Evolutionary conservation across 345 rosid genomes (phyloP).

Genomic region (Raphanus sativus): DNA sequence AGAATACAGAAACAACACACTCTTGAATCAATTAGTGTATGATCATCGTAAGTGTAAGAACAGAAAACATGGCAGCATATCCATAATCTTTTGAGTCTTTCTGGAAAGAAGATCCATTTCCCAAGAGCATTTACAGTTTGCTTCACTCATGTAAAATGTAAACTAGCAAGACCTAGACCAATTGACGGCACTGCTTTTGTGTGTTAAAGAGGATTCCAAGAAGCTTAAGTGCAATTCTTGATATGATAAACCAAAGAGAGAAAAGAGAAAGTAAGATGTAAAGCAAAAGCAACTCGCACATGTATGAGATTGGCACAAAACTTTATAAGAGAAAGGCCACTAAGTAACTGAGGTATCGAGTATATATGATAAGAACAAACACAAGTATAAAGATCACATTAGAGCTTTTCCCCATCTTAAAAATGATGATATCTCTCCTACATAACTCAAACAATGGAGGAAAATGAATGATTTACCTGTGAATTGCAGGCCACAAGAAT

Average conservation of each 20-base stretch:
- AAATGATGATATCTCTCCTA: background rate
- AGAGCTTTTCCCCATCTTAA: background rate
- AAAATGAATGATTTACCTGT: conserved; percentile 19
- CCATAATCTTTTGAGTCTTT: conserved; percentile 4
- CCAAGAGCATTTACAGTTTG: conserved; percentile 31
- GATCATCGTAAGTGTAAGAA: too few species aligned
- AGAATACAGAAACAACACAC: too few species aligned
- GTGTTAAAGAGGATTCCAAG: conserved; percentile 20
- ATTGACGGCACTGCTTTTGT: background rate
- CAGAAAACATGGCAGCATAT: background rate
- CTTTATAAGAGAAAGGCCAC: background rate
- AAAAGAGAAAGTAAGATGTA: conserved; percentile 11
- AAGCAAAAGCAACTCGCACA: conserved; percentile 34
- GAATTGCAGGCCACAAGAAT: conserved; percentile 65
- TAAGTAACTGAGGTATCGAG: too few species aligned
- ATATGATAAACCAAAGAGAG: conserved; percentile 5
- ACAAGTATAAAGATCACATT: background rate
- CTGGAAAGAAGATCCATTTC: conserved; percentile 4
- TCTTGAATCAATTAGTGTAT: too few species aligned
- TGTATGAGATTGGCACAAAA: conserved; percentile 12
- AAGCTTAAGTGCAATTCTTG: conserved; percentile 17
- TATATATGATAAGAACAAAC: background rate
- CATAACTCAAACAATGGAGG: background rate
- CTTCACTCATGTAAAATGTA: conserved; percentile 21
- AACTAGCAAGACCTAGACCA: conserved; percentile 13